These are phyloP conservation scores for Hypoxylon subgilvum DNA, from an alignment of 495 filamentous ascomycete species.

Conservation along the genomic window DNA sequence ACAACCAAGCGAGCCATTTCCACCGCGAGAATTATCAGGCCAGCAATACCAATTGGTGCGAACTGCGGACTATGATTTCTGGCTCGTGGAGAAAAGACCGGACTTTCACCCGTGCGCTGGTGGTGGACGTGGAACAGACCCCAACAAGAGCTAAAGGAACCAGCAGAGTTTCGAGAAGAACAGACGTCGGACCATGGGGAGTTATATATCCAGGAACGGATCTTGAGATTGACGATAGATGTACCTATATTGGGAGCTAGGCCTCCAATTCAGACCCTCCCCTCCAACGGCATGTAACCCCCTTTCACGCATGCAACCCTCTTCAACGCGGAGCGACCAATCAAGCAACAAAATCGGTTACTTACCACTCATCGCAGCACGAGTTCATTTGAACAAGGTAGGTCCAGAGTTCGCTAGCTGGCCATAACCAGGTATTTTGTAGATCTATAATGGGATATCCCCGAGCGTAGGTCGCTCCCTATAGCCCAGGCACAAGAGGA, in stretches of 20 bases:
- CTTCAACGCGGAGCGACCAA: background rate
- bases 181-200: background rate
- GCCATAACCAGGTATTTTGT: background rate
- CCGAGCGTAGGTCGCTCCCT: background rate
- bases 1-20: slow-evolving; percentile 11
- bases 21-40: background rate
- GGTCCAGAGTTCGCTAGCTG: slow-evolving; percentile 5
- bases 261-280: background rate
- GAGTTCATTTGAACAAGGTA: background rate
- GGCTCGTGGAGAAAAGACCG: background rate
- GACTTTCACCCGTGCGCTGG: background rate
- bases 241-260: slow-evolving; percentile 1
- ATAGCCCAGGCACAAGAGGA: slow-evolving; percentile 2
- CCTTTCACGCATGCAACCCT: slow-evolving; percentile 10
- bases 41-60: background rate
- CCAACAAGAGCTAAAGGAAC: slow-evolving; percentile 3
- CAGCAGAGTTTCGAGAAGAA: slow-evolving; percentile 1
- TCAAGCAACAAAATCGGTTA: background rate
- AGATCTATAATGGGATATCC: background rate
- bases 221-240: slow-evolving; percentile 10
- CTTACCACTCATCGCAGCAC: slow-evolving; percentile 1
- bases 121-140: slow-evolving; percentile 5
- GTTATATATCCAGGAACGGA: slow-evolving; percentile 21
- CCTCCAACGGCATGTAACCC: slow-evolving; percentile 11
- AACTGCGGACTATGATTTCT: background rate